Base-by-base conservation (phyloP, 768 basidiomycete species). In the Crassisporium funariophilum region DNA sequence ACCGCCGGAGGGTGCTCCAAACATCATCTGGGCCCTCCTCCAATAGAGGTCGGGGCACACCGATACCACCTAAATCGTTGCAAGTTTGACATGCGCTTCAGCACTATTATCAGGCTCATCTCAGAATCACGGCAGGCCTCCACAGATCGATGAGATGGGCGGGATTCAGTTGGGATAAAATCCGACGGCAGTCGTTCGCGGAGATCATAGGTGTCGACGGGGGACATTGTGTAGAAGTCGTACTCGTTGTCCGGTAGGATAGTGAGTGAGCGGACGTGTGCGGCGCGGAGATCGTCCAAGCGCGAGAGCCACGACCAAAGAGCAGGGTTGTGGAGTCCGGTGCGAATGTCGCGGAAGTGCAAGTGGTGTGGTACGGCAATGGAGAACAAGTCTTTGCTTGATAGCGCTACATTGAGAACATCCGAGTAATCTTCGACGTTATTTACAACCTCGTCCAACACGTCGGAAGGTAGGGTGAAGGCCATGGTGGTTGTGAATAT, bases 391-490 rank as follows among this genome's bases (percentile, higher is more conserved):
- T 29, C 17, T 35, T 45, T 53, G 23, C 17, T 48, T 7, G 36
- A 47, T 40, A 53, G 24, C 4, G 52, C 46, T 8, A 53, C 11
- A 23, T 35, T 53, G 46, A 53, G 52, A 25, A 53, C 17, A 35
- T 53, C 52, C 4, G 20, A 22, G 17, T 17, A 31, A n/a, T 35
- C 31, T 8, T 47, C 46, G 5, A 47, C 12, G 22, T 48, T n/a
- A 24, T 10, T 9, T 10, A 52, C 4, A n/a, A 52, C 35, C 12
- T 44, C 24, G 35, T 47, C 46, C 9, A 43, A 33, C 11, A 40
- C 46, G 13, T 48, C 46, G 4, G 13, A 16, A 33, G 51, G 46
- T 8, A 48, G 42, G 7, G 24, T 41, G 43, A 45, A n/a, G n/a
- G n/a, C n/a, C n/a, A n/a, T n/a, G n/a, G n/a, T n/a, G n/a, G n/a